Evolutionary conservation across 1,139 yeast species (phyloP).

Genomic region (Torulaspora pretoriensis): DNA sequence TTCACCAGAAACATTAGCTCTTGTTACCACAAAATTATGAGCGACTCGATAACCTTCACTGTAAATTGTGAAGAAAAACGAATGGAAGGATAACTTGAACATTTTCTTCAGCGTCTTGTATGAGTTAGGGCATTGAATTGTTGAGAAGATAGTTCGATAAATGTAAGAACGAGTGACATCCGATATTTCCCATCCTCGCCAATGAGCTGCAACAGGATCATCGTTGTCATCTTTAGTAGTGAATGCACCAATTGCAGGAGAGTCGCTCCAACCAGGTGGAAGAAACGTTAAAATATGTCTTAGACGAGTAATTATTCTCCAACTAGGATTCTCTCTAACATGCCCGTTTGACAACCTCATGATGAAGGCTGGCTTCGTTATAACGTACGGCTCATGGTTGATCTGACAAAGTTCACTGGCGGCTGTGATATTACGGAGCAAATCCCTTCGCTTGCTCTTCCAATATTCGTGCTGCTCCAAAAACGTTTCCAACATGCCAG

Average conservation of each 20-base stretch:
- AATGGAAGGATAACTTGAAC: constrained; percentile 21
- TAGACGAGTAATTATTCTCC: constrained; percentile 78
- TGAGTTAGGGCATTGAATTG: constrained; percentile 15
- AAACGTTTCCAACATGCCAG: constrained; percentile 27
- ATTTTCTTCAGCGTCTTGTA: constrained; percentile 26
- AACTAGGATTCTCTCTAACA: constrained; percentile 74
- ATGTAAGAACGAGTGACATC: constrained; percentile 55
- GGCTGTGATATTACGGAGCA: constrained; percentile 45
- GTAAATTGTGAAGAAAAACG: constrained; percentile 28
- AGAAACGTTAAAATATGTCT: constrained; percentile 64
- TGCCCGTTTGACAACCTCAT: constrained; percentile 68
- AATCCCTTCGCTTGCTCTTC: constrained; percentile 21
- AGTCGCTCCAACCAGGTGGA: constrained; percentile 50
- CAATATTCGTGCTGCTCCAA: constrained; percentile 15
- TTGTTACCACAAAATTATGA: constrained; percentile 25
- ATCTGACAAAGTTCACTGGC: constrained; percentile 61
- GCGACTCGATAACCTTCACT: constrained; percentile 26
- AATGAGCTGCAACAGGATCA: constrained; percentile 56
- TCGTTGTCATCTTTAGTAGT: constrained; percentile 52
- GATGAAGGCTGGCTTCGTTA: constrained; percentile 83
- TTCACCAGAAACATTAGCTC: constrained; percentile 21
- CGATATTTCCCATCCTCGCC: constrained; percentile 89
- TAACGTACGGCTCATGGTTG: constrained; percentile 80
- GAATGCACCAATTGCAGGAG: constrained; percentile 13
- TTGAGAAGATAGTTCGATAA: constrained; percentile 38